Percentiles rank a stretch among this genome's conserved stretches.
phyloP scores from a whole-genome alignment of 495 filamentous ascomycete genomes.

The Ascobolus immersus region DNA sequence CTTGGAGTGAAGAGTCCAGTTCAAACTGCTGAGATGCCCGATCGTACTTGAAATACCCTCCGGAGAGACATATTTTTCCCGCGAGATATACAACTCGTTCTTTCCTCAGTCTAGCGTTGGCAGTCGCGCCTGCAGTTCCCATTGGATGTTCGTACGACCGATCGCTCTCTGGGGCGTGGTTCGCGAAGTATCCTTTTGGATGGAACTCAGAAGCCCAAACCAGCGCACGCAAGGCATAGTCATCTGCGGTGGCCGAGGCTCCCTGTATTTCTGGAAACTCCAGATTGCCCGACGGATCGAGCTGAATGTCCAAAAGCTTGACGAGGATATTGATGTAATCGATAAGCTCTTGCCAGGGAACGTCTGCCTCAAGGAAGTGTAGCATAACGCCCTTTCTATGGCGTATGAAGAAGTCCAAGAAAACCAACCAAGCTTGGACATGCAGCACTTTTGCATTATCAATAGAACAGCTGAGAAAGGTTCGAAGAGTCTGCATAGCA shows the following conservation, averaged over 20 bases:
- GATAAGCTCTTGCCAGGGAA: conserved; percentile 45
- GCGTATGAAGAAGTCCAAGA: conserved; percentile 34
- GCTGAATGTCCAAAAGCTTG: conserved; percentile 18
- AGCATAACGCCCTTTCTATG: conserved; percentile 28
- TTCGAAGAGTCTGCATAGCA: conserved; percentile 9
- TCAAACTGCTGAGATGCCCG: no score
- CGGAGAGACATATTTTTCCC: no score
- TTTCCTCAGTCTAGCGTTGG: no score
- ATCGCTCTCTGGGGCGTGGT: conserved; percentile 40
- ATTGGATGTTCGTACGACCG: conserved; percentile 54
- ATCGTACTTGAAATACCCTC: no score
- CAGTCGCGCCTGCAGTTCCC: no score
- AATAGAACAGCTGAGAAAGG: conserved; percentile 32
- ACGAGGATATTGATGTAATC: conserved; percentile 39
- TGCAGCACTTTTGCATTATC: conserved; percentile 42
- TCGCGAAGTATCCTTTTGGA: conserved; percentile 42
- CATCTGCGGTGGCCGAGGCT: conserved; percentile 50
- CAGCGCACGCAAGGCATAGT: conserved; percentile 55
- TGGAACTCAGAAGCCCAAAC: no score
- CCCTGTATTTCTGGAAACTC: conserved; percentile 28
- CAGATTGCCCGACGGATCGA: conserved; percentile 19
- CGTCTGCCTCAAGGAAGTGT: conserved; percentile 24
- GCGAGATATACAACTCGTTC: no score
- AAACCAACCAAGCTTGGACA: conserved; percentile 41
- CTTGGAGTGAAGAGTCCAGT: no score